Conservation (phyloP, 805 yeast genomes). For the Wickerhamia fluorescens region DNA sequence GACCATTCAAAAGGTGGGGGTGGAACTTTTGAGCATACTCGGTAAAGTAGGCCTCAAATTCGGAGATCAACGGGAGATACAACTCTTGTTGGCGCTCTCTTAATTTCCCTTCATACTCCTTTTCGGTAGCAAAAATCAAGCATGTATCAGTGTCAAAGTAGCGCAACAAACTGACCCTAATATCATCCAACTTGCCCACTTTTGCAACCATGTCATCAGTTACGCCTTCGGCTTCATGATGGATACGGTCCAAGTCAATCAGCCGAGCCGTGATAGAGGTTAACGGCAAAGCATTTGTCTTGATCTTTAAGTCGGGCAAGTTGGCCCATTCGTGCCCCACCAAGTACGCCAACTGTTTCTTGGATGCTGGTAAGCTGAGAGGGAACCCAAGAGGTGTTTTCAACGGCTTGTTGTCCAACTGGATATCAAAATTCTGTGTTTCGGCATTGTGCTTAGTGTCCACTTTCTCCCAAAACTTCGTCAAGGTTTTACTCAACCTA, state of each 20-base stretch:
- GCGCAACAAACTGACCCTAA: conserved; percentile 57
- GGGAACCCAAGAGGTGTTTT: conserved; percentile 79
- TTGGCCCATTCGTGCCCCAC: conserved; percentile 85
- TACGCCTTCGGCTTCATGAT: conserved; percentile 31
- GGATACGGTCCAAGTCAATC: conserved; percentile 52
- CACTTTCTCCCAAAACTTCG: conserved; percentile 79
- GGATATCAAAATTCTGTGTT: conserved; percentile 40
- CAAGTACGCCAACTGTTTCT: conserved; percentile 61
- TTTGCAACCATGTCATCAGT: conserved; percentile 46
- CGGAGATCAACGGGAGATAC: conserved; percentile 67
- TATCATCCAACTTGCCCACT: conserved; percentile 53
- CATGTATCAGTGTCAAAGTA: conserved; percentile 94
- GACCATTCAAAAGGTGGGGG: conserved; percentile 17
- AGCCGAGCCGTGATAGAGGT: conserved; percentile 86
- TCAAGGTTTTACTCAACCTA: conserved; percentile 58
- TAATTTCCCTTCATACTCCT: conserved; percentile 77
- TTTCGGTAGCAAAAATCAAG: conserved; percentile 71
- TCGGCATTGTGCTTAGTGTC: conserved; percentile 26
- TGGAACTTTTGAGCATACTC: conserved; percentile 21
- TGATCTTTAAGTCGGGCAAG: conserved; percentile 56
- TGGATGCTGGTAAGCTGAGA: conserved; percentile 53
- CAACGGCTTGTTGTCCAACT: conserved; percentile 68
- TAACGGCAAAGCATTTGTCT: conserved; percentile 75
- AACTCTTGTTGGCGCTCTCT: conserved; percentile 72
- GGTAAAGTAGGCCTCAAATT: conserved; percentile 56